A percentile compares a stretch with the other conserved stretches of the same genome.
phyloP scores from a whole-genome alignment of 495 filamentous ascomycete species.

The Penicillium coprophilum region DNA sequence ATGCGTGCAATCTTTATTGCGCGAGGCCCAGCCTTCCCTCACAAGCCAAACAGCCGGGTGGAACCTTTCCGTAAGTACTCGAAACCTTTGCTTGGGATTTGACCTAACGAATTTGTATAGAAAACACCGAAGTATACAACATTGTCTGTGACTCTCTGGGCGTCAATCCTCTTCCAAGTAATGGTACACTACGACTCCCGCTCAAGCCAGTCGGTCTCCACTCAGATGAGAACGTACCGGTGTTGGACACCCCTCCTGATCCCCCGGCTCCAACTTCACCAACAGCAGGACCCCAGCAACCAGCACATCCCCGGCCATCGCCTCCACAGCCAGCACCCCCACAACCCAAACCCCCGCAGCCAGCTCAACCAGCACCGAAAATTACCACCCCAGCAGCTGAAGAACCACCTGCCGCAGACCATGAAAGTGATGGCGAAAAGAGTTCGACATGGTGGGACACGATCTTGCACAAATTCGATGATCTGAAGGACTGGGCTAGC shows the following conservation, averaged over 20 bases:
- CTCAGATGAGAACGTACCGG: slow-evolving; percentile 45
- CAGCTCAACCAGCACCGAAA: slow-evolving; percentile 7
- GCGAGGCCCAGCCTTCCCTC: slow-evolving; percentile 83
- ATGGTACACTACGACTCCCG: slow-evolving; percentile 83
- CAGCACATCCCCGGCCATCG: slow-evolving; percentile 2
- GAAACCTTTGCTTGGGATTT: neutral
- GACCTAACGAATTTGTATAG: slow-evolving; percentile 36
- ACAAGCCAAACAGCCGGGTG: slow-evolving; percentile 74
- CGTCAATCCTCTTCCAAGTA: slow-evolving; percentile 67
- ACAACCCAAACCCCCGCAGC: slow-evolving; percentile 3
- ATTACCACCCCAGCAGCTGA: slow-evolving; percentile 23
- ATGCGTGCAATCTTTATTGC: slow-evolving; percentile 94
- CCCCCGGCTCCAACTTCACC: slow-evolving; percentile 26
- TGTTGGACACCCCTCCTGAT: slow-evolving; percentile 42
- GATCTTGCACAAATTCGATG: slow-evolving; percentile 37
- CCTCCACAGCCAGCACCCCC: slow-evolving; percentile 5
- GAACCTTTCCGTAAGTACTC: slow-evolving; percentile 75
- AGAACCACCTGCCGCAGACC: slow-evolving; percentile 18
- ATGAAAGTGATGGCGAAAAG: slow-evolving; percentile 29
- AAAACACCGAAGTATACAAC: slow-evolving; percentile 95
- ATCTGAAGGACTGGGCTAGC: slow-evolving; percentile 40
- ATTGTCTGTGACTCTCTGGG: slow-evolving; percentile 84
- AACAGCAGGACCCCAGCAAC: neutral
- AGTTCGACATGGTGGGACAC: slow-evolving; percentile 35
- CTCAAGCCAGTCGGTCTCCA: slow-evolving; percentile 69